Conservation (phyloP, 805 yeast species). For the Zygoascus ofunaensis region DNA sequence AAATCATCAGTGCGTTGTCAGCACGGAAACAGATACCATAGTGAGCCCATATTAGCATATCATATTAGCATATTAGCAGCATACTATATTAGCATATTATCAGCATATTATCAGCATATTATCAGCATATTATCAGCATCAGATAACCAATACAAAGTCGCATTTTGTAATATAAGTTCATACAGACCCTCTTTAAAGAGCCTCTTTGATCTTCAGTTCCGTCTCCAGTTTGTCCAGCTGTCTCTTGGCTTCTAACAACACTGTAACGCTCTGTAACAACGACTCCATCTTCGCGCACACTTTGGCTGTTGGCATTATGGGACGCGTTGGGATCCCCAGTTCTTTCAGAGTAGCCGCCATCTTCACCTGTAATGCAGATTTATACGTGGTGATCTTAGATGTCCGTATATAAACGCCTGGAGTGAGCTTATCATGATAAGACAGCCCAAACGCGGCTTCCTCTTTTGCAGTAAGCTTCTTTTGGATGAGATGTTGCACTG, state of each 20-base stretch:
- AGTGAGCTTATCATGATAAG: constrained; percentile 46
- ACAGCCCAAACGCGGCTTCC: constrained; percentile 75
- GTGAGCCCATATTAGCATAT: too few species aligned
- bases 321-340: constrained; percentile 68
- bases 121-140: too few species aligned
- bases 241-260: constrained; percentile 72
- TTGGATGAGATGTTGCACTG: constrained; percentile 28
- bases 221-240: constrained; percentile 82
- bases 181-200: too few species aligned
- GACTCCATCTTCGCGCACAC: constrained; percentile 73
- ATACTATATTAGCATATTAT: too few species aligned
- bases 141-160: too few species aligned
- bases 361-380: constrained; percentile 64
- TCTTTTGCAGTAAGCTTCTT: constrained; percentile 63
- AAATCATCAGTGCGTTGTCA: too few species aligned
- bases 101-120: too few species aligned
- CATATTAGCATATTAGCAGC: too few species aligned
- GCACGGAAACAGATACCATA: too few species aligned
- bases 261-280: constrained; percentile 56
- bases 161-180: too few species aligned
- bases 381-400: constrained; percentile 63
- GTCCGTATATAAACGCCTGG: constrained; percentile 84
- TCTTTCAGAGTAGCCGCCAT: constrained; percentile 61
- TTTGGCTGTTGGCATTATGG: constrained; percentile 77
- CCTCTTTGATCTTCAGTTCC: constrained; percentile 43